Evolutionary conservation across 306 rosid genomes (phyloP), one percentile per base, ranked within the genome.

Genomic region (Trifolium fragiferum): DNA sequence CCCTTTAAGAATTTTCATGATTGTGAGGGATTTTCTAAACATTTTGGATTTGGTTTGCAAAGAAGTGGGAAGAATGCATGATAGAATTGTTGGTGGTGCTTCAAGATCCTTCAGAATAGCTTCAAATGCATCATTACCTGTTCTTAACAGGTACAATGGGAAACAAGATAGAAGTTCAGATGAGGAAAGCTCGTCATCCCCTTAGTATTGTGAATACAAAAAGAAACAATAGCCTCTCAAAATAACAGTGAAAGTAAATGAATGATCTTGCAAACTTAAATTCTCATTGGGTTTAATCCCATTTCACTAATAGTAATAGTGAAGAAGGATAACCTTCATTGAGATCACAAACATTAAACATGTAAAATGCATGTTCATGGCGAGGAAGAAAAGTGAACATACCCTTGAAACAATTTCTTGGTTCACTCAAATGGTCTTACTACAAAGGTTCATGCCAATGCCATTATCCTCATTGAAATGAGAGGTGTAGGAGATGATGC

Each of bases 1-100:
- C 76, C 97, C 99, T 49, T 80, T 94, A 75, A 86, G 99, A 82
- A 90, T 94, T 83, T 94, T 94, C 79, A 85, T 92, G 97, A 90
- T 94, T 65, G 99, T 94, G 27, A 86, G 95, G 76, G 99, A 94
- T 80, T 94, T 94, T 68, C 89, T 94, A 4, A 87, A 83, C 75
- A 76, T 83, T 32, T 66, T 94, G 81, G 99, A 94, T 76, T 87
- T 87, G 58, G 99, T 94, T 63, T 94, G 99, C 96, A 94, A 88
- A 76, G 99, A 94, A 85, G 99, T 94, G 23, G 95, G 94, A 79
- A 86, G 76, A 53, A 81, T 91, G 95, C 97, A 92, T 74, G 97
- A 91, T n/a, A 85, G 88, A 78, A 74, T 90, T 41, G 79, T 88
- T 73, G 83, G 88, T 16, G 98, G 99, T 50, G 87, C 99, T 44